Base-by-base conservation (phyloP, 306 rosid species). In the Rubus parviflorus region DNA sequence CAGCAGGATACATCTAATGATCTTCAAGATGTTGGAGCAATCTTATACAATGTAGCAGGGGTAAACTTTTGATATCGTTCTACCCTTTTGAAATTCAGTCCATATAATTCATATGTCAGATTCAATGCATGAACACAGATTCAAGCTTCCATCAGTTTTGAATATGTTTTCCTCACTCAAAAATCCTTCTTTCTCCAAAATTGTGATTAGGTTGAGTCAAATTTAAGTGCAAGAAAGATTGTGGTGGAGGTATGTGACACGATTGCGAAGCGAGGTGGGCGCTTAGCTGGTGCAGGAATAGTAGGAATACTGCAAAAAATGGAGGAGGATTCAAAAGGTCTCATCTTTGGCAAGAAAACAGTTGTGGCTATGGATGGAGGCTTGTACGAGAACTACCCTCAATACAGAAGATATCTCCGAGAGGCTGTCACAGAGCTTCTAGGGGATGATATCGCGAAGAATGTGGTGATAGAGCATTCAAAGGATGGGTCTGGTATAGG, bases 321-420 rank as follows among this genome's bases (percentile, higher is more conserved):
- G 91, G 98, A 92, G 79, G 89, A 90, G 75, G 92, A 92, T 30
- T 83, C 89, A 16, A 74, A 77, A 77, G 97, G 88, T 51, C 20
- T 82, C 30, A 71, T 89, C 66, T 87, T 85, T 79, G 90, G 94
- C n/a, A 94, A 89, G 80, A 89, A 97, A 82, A 87, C 86, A 15
- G 98, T 92, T 45, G 98, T 94, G 69, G 98, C 97, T 3, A 87
- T 94, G 76, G 98, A 94, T 86, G 98, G 97, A 76, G 97, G 97
- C 65, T 82, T 94, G 72, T 90, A 94, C 38, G 97, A 83, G 77
- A 87, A 90, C 76, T 92, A 94, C 72, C 90, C 97, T 30, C 98
- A 94, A 46, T 94, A 92, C 81, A 84, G 93, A 81, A 75, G 81
- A 77, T 87, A 90, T 75, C 75, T 94, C 48, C 75, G 77, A 43